Conservation (phyloP, 176 grass and related monocot species). For the Phragmites australis region DNA sequence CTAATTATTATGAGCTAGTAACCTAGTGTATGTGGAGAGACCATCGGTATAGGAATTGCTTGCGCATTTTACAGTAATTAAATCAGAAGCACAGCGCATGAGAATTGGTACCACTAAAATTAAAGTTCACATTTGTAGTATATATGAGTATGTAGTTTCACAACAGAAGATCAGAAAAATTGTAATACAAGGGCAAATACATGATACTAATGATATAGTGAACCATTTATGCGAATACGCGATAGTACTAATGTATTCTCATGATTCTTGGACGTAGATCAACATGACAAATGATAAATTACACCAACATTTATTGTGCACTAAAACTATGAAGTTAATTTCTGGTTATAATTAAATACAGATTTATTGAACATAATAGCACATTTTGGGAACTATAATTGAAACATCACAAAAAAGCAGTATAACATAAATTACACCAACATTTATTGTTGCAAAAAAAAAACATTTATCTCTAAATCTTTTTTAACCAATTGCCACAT, state of each 20-base stretch:
- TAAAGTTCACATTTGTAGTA: background rate
- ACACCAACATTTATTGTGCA: background rate
- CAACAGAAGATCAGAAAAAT: background rate
- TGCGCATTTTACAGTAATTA: slow-evolving; percentile 1
- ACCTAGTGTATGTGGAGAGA: background rate
- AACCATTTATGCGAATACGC: background rate
- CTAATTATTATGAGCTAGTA: background rate
- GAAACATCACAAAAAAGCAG: background rate
- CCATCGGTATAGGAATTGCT: background rate
- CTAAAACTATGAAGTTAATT: background rate
- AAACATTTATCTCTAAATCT: background rate
- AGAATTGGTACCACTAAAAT: background rate
- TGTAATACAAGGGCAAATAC: background rate
- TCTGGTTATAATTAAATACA: background rate
- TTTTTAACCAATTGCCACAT: background rate
- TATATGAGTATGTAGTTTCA: background rate
- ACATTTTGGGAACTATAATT: background rate
- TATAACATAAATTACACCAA: background rate
- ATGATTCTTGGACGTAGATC: background rate
- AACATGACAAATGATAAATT: background rate
- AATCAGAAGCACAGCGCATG: background rate
- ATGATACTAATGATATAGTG: background rate
- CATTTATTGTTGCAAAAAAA: background rate
- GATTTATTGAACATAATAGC: background rate
- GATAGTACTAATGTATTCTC: background rate